phyloP scores from a whole-genome alignment of 2,329 filamentous ascomycete species.

The Zymoseptoria pseudotritici region DNA sequence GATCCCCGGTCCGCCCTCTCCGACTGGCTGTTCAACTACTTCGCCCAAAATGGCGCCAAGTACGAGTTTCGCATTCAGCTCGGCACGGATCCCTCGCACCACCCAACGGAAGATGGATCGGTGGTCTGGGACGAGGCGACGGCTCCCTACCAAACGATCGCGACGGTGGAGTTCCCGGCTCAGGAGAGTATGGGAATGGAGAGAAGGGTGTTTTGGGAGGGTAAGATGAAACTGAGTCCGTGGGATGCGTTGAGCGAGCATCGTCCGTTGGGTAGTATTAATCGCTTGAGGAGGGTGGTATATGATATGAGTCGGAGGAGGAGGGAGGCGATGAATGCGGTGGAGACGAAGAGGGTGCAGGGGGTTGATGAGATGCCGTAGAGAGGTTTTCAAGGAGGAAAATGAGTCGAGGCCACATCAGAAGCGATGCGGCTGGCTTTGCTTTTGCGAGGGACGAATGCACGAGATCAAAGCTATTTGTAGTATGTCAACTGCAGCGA shows the following conservation, averaged over 20 bases:
- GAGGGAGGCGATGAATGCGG: slow-evolving; percentile 33
- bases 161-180: slow-evolving; percentile 33
- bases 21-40: slow-evolving; percentile 35
- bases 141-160: slow-evolving; percentile 43
- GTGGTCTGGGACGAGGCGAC: slow-evolving; percentile 41
- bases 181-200: slow-evolving; percentile 37
- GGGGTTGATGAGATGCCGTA: slow-evolving; percentile 34
- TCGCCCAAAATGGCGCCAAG: slow-evolving; percentile 35
- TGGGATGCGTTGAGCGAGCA: slow-evolving; percentile 38
- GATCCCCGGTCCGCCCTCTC: slow-evolving; percentile 32
- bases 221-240: slow-evolving; percentile 38
- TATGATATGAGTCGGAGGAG: slow-evolving; percentile 33
- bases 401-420: too few relatives aligned
- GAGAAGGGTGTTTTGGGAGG: slow-evolving; percentile 38
- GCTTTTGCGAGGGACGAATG: too few relatives aligned
- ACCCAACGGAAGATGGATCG: slow-evolving; percentile 40
- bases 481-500: too few relatives aligned
- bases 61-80: slow-evolving; percentile 43
- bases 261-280: slow-evolving; percentile 35
- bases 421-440: too few relatives aligned
- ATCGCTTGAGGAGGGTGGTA: slow-evolving; percentile 34
- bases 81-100: slow-evolving; percentile 41
- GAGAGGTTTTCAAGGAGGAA: slow-evolving; percentile 7
- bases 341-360: slow-evolving; percentile 31
- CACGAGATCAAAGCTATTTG: too few relatives aligned